Base-by-base conservation (phyloP, 805 yeast genomes). In the Ogataea methanolica region DNA sequence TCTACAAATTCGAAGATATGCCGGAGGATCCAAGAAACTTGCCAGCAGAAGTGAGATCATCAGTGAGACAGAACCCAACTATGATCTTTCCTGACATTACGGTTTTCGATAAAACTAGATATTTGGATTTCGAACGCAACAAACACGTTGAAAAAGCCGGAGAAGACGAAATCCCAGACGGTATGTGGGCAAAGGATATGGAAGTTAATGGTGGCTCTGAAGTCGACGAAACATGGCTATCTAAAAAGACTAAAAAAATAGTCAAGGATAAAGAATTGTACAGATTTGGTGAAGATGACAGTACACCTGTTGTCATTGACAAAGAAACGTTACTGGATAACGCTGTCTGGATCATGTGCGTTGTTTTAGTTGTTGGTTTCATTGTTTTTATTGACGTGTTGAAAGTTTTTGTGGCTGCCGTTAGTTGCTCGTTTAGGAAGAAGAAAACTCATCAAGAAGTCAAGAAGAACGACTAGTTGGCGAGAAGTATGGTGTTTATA, bases 71-170 rank as follows among this genome's bases (percentile, higher is more conserved):
- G 43, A 66, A 64, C 69, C 71, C 33, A 47, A 66, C 51, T 44
- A 60, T 58, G 46, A 71, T 83, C 1, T 85, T 85, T 58, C 72
- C 80, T 31, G 83, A 79, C 57, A 70, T 83, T 3, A 69, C 84
- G 4, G 58, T 69, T 2, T 69, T 71, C 48, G 80, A 80, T 53
- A 74, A 74, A 21, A 60, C 75, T 15, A 70, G 86, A 45, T 65
- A 62, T 39, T 48, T 65, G 4, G 88, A 83, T 47, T 64, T 71
- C 35, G 89, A 85, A 54, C 67, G 83, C 48, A 80, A 82, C 56
- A 64, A 74, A 41, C 71, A 71, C 52, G 56, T 54, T 11, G 39
- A 42, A n/a, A 6, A 22, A 61, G 38, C 43, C 14, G 50, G 44
- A n/a, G 67, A 40, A 55, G 62, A 42, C 59, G 63, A 45, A 53